These are phyloP conservation scores for Colletotrichum sp. DNA, from an alignment of 2,329 filamentous ascomycete genomes.

Conservation along the genomic window DNA sequence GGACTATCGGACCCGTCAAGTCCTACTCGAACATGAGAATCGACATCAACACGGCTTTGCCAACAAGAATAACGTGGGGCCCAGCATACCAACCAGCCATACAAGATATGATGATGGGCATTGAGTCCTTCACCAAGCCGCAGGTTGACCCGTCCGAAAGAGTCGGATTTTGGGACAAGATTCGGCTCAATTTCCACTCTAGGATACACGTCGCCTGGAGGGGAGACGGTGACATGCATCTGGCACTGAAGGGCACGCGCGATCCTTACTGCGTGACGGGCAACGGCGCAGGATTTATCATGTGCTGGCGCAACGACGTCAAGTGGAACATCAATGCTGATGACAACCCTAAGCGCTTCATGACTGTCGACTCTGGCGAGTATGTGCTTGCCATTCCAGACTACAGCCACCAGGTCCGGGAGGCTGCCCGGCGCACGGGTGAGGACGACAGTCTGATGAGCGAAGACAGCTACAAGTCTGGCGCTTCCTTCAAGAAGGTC, in stretches of 20 bases:
- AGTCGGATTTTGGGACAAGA: slow-evolving; percentile 99
- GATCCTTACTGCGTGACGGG: slow-evolving; percentile 95
- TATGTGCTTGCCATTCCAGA: slow-evolving; percentile 95
- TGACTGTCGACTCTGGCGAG: slow-evolving; percentile 94
- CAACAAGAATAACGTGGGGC: slow-evolving; percentile 95
- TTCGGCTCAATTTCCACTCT: slow-evolving; percentile 92
- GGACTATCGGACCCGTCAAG: slow-evolving; percentile 94
- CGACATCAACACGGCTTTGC: slow-evolving; percentile 90
- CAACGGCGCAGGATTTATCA: slow-evolving; percentile 91
- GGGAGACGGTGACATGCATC: slow-evolving; percentile 92
- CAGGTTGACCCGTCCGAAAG: slow-evolving; percentile 92
- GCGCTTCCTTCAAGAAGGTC: slow-evolving; percentile 95
- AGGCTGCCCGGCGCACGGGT: slow-evolving; percentile 56
- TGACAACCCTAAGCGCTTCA: slow-evolving; percentile 89
- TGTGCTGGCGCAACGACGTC: slow-evolving; percentile 98
- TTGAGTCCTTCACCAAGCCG: slow-evolving; percentile 96
- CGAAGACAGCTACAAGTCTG: slow-evolving; percentile 70
- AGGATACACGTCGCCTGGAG: slow-evolving; percentile 90
- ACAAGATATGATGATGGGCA: slow-evolving; percentile 99
- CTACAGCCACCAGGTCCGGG: slow-evolving; percentile 85
- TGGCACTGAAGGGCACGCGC: slow-evolving; percentile 88
- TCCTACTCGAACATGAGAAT: slow-evolving; percentile 92
- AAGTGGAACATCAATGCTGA: slow-evolving; percentile 84
- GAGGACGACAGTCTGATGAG: slow-evolving; percentile 66
- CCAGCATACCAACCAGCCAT: slow-evolving; percentile 97